Percentiles rank a stretch among this genome's conserved stretches.
Evolutionary conservation across 2,329 filamentous ascomycete species (phyloP).

Genomic region (Cercospora zeina): DNA sequence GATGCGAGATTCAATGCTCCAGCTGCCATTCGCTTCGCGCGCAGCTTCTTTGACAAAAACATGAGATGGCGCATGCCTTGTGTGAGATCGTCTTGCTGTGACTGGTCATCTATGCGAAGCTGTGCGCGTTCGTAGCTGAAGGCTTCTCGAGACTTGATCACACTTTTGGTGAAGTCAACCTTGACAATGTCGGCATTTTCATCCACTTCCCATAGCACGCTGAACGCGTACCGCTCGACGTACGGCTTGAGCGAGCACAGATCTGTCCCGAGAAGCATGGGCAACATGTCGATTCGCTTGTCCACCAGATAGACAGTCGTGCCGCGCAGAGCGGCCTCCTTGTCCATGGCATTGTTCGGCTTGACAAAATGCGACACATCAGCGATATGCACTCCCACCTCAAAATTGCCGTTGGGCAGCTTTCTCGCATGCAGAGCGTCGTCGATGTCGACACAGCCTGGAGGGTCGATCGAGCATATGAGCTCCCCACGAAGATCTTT

Average conservation of each 20-base stretch:
- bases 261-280: conserved; percentile 91
- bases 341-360: conserved; percentile 95
- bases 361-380: conserved; percentile 99
- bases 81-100: conserved; percentile 86
- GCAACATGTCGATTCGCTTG: conserved; percentile 99
- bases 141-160: conserved; percentile 92
- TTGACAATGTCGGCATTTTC: conserved; percentile 80
- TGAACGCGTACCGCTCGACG: conserved; percentile 71
- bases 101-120: conserved; percentile 83
- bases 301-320: conserved; percentile 98
- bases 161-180: conserved; percentile 91
- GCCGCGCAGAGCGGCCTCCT: conserved; percentile 87
- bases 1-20: conserved; percentile 93
- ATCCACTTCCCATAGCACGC: conserved; percentile 73
- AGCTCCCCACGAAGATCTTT: conserved; percentile 80
- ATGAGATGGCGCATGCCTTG: conserved; percentile 84
- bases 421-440: conserved; percentile 87
- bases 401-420: conserved; percentile 87
- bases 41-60: conserved; percentile 85
- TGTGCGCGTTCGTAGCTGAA: conserved; percentile 98
- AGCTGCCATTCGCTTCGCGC: conserved; percentile 93
- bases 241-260: conserved; percentile 96
- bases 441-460: conserved; percentile 96
- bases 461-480: conserved; percentile 96
- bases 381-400: conserved; percentile 97